Evolutionary conservation across 305 asterid genomes (phyloP).

Genomic region (Solanum hybrid): DNA sequence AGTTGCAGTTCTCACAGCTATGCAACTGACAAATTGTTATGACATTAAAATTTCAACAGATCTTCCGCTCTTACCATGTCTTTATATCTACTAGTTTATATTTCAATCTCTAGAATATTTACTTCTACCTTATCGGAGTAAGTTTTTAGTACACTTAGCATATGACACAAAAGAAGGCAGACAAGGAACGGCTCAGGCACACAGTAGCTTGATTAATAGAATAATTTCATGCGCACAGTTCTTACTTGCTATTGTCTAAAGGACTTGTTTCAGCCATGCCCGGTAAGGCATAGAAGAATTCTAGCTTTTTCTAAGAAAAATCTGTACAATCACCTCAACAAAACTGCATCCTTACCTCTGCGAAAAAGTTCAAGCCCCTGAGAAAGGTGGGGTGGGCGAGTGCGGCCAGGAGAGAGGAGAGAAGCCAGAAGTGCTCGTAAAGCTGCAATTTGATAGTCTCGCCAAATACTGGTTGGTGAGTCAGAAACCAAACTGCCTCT

Average conservation of each 20-base stretch:
- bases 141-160: background rate
- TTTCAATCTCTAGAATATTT: background rate
- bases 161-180: background rate
- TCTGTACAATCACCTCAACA: constrained; percentile 4
- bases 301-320: background rate
- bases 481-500: constrained; percentile 19
- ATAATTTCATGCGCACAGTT: background rate
- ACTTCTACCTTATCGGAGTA: background rate
- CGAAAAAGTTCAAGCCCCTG: constrained; percentile 60
- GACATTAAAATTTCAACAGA: background rate
- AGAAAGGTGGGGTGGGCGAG: constrained; percentile 59
- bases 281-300: background rate
- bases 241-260: background rate
- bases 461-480: constrained; percentile 28
- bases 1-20: background rate
- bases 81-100: background rate
- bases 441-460: constrained; percentile 64
- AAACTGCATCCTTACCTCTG: constrained; percentile 38
- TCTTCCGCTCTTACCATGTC: background rate
- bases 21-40: background rate
- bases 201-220: background rate
- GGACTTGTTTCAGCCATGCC: background rate
- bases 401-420: constrained; percentile 64
- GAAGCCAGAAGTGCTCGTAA: constrained; percentile 85
- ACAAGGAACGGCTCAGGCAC: background rate